Evolutionary conservation across 2,329 filamentous ascomycete species (phyloP).

Genomic region (Ascochyta clinopodiicola): DNA sequence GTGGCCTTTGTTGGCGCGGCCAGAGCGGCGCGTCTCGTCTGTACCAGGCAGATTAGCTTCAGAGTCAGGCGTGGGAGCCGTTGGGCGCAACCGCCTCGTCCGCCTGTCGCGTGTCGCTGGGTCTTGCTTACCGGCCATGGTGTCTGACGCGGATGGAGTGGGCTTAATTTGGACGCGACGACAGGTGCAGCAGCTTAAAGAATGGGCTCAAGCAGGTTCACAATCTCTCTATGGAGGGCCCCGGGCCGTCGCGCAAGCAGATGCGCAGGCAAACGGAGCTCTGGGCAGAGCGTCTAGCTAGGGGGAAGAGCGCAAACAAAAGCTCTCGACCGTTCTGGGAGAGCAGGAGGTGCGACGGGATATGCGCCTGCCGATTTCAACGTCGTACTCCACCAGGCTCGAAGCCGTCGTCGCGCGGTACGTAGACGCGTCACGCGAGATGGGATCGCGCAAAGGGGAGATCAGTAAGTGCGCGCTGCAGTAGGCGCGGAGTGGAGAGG

Average conservation of each 20-base stretch:
- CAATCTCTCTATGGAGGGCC: slow-evolving; percentile 45
- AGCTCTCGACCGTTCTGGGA: slow-evolving; percentile 23
- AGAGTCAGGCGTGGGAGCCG: slow-evolving; percentile 10
- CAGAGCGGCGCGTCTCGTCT: slow-evolving; percentile 91
- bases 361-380: slow-evolving; percentile 27
- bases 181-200: slow-evolving; percentile 39
- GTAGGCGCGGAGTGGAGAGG: slow-evolving; percentile 16
- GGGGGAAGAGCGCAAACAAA: slow-evolving; percentile 25
- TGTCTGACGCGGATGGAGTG: slow-evolving; percentile 37
- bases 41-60: slow-evolving; percentile 39
- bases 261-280: slow-evolving; percentile 28
- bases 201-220: slow-evolving; percentile 44
- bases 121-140: slow-evolving; percentile 68
- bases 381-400: slow-evolving; percentile 27
- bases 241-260: slow-evolving; percentile 29
- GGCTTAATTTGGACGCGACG: slow-evolving; percentile 41
- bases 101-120: slow-evolving; percentile 27
- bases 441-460: slow-evolving; percentile 1
- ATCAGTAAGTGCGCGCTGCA: slow-evolving; percentile 16
- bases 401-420: slow-evolving; percentile 24
- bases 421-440: slow-evolving; percentile 15
- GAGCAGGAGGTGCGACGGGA: slow-evolving; percentile 25
- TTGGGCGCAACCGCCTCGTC: slow-evolving; percentile 11
- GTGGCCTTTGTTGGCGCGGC: slow-evolving; percentile 94
- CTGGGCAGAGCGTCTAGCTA: slow-evolving; percentile 36